Percentiles rank a stretch among this genome's conserved stretches.
These are phyloP conservation scores for Flaveria floridana DNA, from an alignment of 140 eudicot species.

Conservation along the genomic window DNA sequence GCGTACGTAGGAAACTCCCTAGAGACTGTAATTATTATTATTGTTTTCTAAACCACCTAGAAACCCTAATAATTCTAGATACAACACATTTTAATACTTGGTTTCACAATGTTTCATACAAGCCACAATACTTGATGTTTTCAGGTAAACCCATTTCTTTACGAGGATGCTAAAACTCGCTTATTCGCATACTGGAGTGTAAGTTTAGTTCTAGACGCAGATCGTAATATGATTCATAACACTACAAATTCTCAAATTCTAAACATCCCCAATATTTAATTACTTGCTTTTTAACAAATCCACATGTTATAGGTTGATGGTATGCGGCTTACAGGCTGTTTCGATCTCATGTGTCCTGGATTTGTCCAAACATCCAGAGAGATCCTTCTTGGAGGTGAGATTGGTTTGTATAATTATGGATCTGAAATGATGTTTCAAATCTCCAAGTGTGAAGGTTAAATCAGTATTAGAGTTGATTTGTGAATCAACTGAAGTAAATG, in stretches of 20 bases:
- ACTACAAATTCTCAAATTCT: neutral
- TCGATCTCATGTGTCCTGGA: conserved; percentile 36
- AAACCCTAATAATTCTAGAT: too few relatives aligned
- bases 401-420: conserved; percentile 11
- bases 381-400: conserved; percentile 30
- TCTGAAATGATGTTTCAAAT: conserved; percentile 31
- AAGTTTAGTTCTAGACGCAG: neutral
- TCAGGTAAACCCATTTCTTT: conserved; percentile 29
- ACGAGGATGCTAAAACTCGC: conserved; percentile 22
- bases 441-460: neutral
- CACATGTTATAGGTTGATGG: conserved; percentile 29
- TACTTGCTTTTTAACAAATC: neutral
- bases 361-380: conserved; percentile 28
- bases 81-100: neutral
- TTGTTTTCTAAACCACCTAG: too few relatives aligned
- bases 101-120: neutral
- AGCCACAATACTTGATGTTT: conserved; percentile 5
- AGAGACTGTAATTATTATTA: too few relatives aligned
- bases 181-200: conserved; percentile 32
- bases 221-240: neutral
- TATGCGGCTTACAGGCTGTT: conserved; percentile 29
- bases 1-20: too few relatives aligned
- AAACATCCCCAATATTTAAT: neutral
- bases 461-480: too few relatives aligned
- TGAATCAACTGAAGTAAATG: too few relatives aligned